Evolutionary conservation across 768 basidiomycete species (phyloP), one percentile per base, ranked within the genome.

Genomic region (Lactarius trivialis): DNA sequence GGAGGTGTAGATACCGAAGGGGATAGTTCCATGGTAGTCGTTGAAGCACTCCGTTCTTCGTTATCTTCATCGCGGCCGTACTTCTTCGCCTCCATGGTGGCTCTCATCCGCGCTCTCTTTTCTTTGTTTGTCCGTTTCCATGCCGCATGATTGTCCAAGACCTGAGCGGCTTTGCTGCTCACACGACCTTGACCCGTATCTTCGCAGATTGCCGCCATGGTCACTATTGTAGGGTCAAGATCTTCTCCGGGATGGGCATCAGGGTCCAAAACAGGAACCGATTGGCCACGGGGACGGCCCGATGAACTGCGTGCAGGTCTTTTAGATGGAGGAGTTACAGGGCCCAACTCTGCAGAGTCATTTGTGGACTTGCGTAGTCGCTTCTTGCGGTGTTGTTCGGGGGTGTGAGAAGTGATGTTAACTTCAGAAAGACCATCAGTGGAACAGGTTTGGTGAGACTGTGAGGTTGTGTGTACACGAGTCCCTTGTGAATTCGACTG

Each of bases 171-270:
- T 71, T 88, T 91, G 68, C 82, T 85, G 69, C 89, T 91, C 54
- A 92, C 78, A 43, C 91, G 82, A 7, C 91, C 91, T 66, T 85
- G 83, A 11, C 90, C 90, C 0, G 80, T 86, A 68, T 93, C 91
- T 34, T 77, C 81, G 71, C 91, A 93, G 5, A 92, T 77, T 0
- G 83, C 73, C 17, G 89, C 88, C 90, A 92, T 92, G 6, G 89
- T 91, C n/a, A 89, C 76, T 8, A 82, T 76, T 0, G 89, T 91
- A n/a, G 90, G 90, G 66, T 92, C 90, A 52, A 92, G 74, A 36
- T 88, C 85, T 69, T 89, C 88, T 24, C 89, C 89, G 5, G 87
- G 85, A 70, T 83, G 81, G 0, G 82, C 83, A 56, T 79, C 76
- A 28, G 79, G 75, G 70, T 85, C 83, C 63, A 82, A 86, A 0